Evolutionary conservation across 768 basidiomycete genomes (phyloP).

Genomic region (Calvatia gigantea): DNA sequence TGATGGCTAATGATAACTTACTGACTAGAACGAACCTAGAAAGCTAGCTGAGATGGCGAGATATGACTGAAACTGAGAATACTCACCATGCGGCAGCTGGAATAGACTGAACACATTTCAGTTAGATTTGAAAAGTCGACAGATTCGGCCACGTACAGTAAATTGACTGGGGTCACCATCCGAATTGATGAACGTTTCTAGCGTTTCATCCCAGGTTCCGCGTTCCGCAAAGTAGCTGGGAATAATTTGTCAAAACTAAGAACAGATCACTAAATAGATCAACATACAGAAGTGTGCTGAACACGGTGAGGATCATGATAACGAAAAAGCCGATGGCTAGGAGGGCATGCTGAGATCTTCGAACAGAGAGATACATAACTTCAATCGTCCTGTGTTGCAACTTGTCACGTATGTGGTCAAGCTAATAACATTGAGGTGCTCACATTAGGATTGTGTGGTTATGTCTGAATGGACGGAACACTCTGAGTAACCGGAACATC

Average conservation of each 20-base stretch:
- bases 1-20: constrained; percentile 35
- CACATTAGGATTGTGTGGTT: constrained; percentile 80
- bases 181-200: constrained; percentile 79
- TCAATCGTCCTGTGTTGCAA: constrained; percentile 63
- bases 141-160: constrained; percentile 40
- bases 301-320: constrained; percentile 80
- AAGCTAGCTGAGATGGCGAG: constrained; percentile 12
- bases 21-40: constrained; percentile 73
- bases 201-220: constrained; percentile 81
- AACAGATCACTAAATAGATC: not conserved
- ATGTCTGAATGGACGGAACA: constrained; percentile 87
- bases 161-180: constrained; percentile 85
- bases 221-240: constrained; percentile 84
- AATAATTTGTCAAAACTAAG: not conserved
- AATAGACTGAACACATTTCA: constrained; percentile 26
- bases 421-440: constrained; percentile 22
- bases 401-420: constrained; percentile 2
- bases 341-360: constrained; percentile 82
- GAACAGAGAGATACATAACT: constrained; percentile 89
- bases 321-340: constrained; percentile 89
- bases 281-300: constrained; percentile 77
- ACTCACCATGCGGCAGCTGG: constrained; percentile 53
- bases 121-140: not conserved
- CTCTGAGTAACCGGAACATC: constrained; percentile 84
- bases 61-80: constrained; percentile 10